Conservation (phyloP, 2,329 filamentous ascomycete genomes). For the Penicillium palitans region DNA sequence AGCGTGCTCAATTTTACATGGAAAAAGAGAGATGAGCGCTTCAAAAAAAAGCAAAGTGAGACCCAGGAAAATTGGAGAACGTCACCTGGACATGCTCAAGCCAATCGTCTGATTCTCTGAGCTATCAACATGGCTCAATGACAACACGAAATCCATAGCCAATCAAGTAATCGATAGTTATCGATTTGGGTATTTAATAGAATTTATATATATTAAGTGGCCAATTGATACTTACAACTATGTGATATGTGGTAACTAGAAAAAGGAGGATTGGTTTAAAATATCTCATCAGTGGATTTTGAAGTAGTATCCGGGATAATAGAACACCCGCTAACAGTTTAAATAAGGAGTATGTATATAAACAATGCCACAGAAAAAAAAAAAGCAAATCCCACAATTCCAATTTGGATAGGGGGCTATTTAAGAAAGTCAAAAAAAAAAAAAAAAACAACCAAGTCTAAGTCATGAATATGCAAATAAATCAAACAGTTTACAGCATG, state of each 20-base stretch:
- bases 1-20: background rate
- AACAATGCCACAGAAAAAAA: conserved; percentile 14
- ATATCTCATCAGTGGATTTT: background rate
- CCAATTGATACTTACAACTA: background rate
- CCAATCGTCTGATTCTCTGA: background rate
- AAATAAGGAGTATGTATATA: conserved; percentile 15
- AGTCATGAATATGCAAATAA: conserved; percentile 3
- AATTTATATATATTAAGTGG: background rate
- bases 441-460: background rate
- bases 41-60: background rate
- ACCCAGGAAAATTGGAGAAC: background rate
- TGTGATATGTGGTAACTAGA: too few species aligned
- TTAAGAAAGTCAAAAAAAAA: background rate
- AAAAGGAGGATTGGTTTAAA: background rate
- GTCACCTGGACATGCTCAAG: background rate
- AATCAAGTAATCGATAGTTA: background rate
- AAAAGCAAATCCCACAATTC: conserved; percentile 9
- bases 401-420: background rate
- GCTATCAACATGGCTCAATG: background rate
- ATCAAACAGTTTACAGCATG: conserved; percentile 41
- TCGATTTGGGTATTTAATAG: background rate
- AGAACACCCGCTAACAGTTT: conserved; percentile 12
- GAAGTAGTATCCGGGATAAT: conserved; percentile 5
- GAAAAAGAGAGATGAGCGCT: background rate
- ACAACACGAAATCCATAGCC: background rate